These are phyloP conservation scores for Neltuma alba DNA, from an alignment of 306 rosid species.

Conservation along the genomic window DNA sequence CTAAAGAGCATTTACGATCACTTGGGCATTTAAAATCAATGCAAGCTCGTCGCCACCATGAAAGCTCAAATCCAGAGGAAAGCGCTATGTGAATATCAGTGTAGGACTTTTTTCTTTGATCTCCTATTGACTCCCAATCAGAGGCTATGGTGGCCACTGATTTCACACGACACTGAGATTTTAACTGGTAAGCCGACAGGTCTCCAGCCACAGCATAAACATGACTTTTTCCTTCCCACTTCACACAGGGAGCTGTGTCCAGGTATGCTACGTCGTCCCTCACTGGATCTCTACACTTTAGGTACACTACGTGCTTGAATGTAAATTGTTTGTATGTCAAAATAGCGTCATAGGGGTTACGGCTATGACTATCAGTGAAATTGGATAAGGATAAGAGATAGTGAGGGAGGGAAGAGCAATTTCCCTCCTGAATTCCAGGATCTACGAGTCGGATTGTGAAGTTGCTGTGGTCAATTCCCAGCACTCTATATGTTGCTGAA, in stretches of 20 bases:
- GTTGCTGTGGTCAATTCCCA: constrained; percentile 1
- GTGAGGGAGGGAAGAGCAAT: neutral
- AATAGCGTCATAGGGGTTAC: no score
- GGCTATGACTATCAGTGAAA: neutral
- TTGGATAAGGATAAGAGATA: neutral
- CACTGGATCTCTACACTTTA: neutral
- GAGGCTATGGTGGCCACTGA: neutral
- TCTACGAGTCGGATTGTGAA: neutral
- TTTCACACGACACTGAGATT: neutral
- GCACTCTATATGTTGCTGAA: neutral
- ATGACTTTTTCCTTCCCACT: neutral
- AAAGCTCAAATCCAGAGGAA: constrained; percentile 7
- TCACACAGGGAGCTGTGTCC: neutral
- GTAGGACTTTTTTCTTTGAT: neutral
- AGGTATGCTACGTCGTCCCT: neutral
- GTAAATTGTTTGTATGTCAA: no score
- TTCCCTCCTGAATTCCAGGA: neutral
- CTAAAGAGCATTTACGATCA: neutral
- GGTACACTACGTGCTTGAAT: neutral
- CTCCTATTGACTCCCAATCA: neutral
- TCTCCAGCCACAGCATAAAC: neutral
- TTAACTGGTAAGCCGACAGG: neutral
- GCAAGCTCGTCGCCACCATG: constrained; percentile 11
- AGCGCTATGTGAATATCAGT: neutral
- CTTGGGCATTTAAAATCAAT: neutral